These are phyloP conservation scores for Neoscytalidium dimidiatum DNA, from an alignment of 2,329 filamentous ascomycete species.

Conservation along the genomic window DNA sequence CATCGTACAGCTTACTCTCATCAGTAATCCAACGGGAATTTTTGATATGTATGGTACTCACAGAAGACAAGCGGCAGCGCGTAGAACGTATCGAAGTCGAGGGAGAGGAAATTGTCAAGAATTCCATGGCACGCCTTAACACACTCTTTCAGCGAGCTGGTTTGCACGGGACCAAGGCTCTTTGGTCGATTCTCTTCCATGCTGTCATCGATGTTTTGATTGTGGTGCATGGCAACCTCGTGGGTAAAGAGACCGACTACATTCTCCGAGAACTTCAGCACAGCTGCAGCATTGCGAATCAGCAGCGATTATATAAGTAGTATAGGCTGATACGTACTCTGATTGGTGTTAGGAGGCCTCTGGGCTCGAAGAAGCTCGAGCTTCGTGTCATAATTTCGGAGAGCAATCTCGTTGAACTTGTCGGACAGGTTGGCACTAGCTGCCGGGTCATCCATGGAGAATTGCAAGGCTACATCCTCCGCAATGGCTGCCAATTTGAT, in stretches of 20 bases:
- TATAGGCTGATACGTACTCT: conserved; percentile 23
- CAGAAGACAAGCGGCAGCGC: conserved; percentile 49
- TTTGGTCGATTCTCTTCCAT: conserved; percentile 34
- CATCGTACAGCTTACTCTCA: conserved; percentile 49
- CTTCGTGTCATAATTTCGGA: conserved; percentile 12
- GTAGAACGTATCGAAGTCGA: conserved; percentile 46
- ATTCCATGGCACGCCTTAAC: conserved; percentile 49
- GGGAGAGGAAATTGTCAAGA: conserved; percentile 51
- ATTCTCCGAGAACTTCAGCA: conserved; percentile 47
- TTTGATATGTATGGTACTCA: conserved; percentile 28
- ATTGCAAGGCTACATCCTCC: conserved; percentile 58
- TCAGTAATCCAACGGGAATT: conserved; percentile 19
- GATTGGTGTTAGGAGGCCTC: conserved; percentile 27
- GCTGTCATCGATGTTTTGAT: conserved; percentile 41
- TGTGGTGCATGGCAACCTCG: conserved; percentile 52
- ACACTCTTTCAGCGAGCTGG: conserved; percentile 50
- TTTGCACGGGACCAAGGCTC: conserved; percentile 48
- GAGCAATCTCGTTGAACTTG: conserved; percentile 17
- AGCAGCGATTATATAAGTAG: background rate
- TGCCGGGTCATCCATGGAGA: conserved; percentile 58
- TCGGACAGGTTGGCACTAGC: conserved; percentile 56
- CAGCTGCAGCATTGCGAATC: conserved; percentile 27
- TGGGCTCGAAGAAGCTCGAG: background rate
- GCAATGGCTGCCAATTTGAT: conserved; percentile 60
- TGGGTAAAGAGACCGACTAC: conserved; percentile 53